Evolutionary conservation across 169 alveolate species (phyloP), one percentile per base, ranked within the genome.

Genomic region (Plasmodium cynomolgi): DNA sequence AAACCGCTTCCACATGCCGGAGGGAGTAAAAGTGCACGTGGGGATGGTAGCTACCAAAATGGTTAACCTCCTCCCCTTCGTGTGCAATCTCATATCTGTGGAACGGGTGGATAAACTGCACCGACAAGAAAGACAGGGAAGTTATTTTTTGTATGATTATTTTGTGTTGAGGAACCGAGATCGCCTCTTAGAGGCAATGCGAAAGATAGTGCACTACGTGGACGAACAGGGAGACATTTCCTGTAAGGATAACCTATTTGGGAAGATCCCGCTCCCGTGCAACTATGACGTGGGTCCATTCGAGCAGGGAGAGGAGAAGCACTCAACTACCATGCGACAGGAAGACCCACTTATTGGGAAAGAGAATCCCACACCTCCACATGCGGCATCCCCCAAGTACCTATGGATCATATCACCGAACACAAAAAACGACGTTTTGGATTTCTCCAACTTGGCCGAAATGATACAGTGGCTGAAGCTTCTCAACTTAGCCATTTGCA

Each of bases 361-460:
- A 82, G 68, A 82, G 23, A 50, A 13, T 54, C 39, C 1, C 20
- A 26, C 15, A 81, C 17, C 71, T 20, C 15, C 1, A 54, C 1
- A 79, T 15, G 6, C 29, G 26, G 3, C 17, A 15, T 0, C 41
- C 3, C 74, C 56, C 7, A 79, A 44, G 50, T 90, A 90, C n/a
- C 44, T 90, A n/a, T 90, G 94, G 17, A 80, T 90, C 13, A 62
- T 90, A 26, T 90, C 94, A 2, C 94, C 94, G 1, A 37, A 90
- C n/a, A 44, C 34, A 62, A 62, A 80, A 71, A 90, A 56, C 73
- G 8, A 34, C 34, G 29, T 58, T 15, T 29, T 90, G 83, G 54
- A 31, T 58, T 15, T 26, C 4, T 15, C 71, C 0, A 80, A 80
- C 26, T 9, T 80, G n/a, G 71, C 3, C 31, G 29, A 90, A 37